Percentiles rank a stretch among this genome's conserved stretches.
These are phyloP conservation scores for Quercus phellos DNA, from an alignment of 331 rosid species.

Conservation along the genomic window DNA sequence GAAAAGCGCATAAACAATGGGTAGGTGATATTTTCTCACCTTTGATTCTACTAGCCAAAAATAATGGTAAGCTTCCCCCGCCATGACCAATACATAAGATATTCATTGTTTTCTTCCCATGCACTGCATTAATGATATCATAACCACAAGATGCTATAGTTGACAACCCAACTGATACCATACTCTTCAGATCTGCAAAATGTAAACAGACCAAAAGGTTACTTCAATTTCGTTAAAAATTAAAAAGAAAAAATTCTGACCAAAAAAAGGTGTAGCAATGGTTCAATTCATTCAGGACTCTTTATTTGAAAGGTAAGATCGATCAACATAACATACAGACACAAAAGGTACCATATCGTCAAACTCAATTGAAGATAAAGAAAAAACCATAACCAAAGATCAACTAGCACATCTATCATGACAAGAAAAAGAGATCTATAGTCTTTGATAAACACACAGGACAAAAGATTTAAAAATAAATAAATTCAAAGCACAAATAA, in stretches of 20 bases:
- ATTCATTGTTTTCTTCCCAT: constrained; percentile 58
- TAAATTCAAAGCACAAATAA: neutral
- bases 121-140: constrained; percentile 44
- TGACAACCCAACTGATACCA: constrained; percentile 77
- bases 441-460: neutral
- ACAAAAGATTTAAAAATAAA: neutral
- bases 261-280: neutral
- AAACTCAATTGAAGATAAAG: neutral
- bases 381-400: neutral
- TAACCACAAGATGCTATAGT: constrained; percentile 66
- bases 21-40: constrained; percentile 36
- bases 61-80: constrained; percentile 90
- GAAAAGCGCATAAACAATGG: neutral
- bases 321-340: neutral
- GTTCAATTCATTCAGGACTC: neutral
- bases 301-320: neutral
- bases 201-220: neutral
- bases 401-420: neutral
- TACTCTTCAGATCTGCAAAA: constrained; percentile 80
- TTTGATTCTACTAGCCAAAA: constrained; percentile 77
- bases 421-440: neutral
- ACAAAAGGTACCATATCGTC: neutral
- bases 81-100: constrained; percentile 93
- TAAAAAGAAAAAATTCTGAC: neutral
- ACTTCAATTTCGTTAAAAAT: neutral